Percentiles rank a stretch among this genome's conserved stretches.
Evolutionary conservation across 208 protist species (phyloP).

Genomic region (Crithidia fasciculata): DNA sequence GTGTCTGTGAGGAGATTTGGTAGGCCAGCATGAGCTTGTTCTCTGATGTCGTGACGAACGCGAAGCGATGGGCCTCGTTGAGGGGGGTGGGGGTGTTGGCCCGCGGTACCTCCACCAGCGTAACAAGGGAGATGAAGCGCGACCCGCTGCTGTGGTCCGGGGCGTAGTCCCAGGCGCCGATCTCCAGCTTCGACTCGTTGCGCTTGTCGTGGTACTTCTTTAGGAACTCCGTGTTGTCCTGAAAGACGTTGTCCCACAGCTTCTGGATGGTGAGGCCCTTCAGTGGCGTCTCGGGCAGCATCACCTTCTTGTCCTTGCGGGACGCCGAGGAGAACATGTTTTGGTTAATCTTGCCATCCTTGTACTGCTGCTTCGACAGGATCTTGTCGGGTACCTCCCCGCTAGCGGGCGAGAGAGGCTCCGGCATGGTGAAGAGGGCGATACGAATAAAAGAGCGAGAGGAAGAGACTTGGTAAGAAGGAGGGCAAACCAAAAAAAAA

Average conservation of each 20-base stretch:
- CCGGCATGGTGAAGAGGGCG: constrained; percentile 33
- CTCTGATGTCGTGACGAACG: constrained; percentile 49
- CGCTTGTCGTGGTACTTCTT: constrained; percentile 74
- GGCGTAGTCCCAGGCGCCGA: constrained; percentile 73
- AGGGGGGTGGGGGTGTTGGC: constrained; percentile 66
- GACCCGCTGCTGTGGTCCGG: constrained; percentile 77
- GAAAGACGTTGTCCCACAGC: constrained; percentile 75
- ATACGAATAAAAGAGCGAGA: neutral
- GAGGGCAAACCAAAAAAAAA: neutral
- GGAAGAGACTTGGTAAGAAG: neutral
- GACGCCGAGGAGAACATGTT: constrained; percentile 75
- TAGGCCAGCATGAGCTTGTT: constrained; percentile 62
- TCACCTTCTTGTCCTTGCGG: constrained; percentile 72
- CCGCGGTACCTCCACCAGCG: constrained; percentile 67
- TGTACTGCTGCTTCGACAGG: constrained; percentile 69
- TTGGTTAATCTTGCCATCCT: constrained; percentile 44
- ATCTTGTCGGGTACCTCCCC: constrained; percentile 58
- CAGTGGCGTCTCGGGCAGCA: constrained; percentile 59
- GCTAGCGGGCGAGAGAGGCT: constrained; percentile 44
- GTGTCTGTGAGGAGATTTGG: constrained; percentile 87
- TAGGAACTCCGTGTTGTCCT: constrained; percentile 71
- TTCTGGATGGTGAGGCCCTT: constrained; percentile 78
- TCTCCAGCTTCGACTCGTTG: constrained; percentile 64
- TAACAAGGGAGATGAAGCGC: constrained; percentile 65
- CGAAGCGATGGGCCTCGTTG: constrained; percentile 84